Base-by-base conservation (phyloP, 169 alveolate genomes). In the Theileria annulata region DNA sequence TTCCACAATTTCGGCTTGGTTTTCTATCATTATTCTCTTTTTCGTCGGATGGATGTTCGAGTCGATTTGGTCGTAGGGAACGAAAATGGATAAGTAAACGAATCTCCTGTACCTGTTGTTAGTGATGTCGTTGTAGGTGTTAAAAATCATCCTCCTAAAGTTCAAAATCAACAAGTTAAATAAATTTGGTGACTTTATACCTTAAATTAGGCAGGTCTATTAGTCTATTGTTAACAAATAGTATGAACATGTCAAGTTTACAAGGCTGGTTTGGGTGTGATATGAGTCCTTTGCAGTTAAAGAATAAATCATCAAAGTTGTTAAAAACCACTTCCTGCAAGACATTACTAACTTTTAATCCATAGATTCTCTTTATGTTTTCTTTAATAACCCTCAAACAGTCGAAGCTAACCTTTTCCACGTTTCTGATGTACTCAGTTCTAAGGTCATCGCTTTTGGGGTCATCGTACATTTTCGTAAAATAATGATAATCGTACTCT, bases 1-100 rank as follows among this genome's bases (percentile, higher is more conserved):
- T 35, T 81, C 76, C 1, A 91, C 62, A 0, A 93, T 88, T 59
- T 94, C 96, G 15, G 86, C 93, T 68, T 97, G 97, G 78, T 95
- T 81, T 63, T 92, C 80, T 75, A 97, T 95, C 67, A 87, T 88
- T 0, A 97, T 97, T 76, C 91, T 91, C 75, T 94, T 96, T 89
- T 98, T 98, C 37, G 99, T 96, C 13, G 99, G 99, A 76, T 97
- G 99, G 0, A 98, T 99, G 88, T 98, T 98, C 13, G 98, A 98
- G 86, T 98, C 99, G 23, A 98, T 85, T 25, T 90, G 59, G 27
- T 91, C 94, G 9, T 98, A 93, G 9, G 98, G 97, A 72, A 98
- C 87, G n/a, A 82, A 86, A n/a, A 98, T 71, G 21, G 99, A 91
- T 56, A 98, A 74, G 85, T 97, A 98, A 23, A 95, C 98, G 93